Percentiles rank a stretch among this genome's conserved stretches.
Evolutionary conservation across 192 early-diverging fungal genomes (phyloP).

Genomic region (Gonapodya prolifera): DNA sequence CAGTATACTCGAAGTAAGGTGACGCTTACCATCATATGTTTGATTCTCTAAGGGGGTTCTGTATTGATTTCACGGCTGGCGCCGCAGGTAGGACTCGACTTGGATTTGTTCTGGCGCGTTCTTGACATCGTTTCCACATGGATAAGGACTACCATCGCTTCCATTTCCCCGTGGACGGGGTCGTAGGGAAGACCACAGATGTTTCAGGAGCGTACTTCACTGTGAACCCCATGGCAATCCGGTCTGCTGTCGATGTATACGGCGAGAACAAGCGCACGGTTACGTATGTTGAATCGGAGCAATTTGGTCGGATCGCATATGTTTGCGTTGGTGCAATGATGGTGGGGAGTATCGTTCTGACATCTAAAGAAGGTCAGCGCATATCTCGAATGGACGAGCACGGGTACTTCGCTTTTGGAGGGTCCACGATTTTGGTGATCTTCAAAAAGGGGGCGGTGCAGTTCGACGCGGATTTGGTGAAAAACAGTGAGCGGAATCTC

Average conservation of each 20-base stretch:
- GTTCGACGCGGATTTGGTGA: conserved; percentile 58
- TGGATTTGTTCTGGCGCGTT: not conserved
- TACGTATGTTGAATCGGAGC: conserved; percentile 41
- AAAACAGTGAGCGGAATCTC: conserved; percentile 44
- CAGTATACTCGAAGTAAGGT: no score
- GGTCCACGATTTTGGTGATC: conserved; percentile 57
- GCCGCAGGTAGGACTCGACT: conserved; percentile 36
- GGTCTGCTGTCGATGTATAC: conserved; percentile 57
- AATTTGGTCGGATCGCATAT: conserved; percentile 58
- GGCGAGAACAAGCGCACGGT: conserved; percentile 63
- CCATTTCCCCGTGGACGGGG: conserved; percentile 60
- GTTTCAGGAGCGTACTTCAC: conserved; percentile 65
- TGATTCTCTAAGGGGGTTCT: no score
- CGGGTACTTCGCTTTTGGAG: conserved; percentile 75
- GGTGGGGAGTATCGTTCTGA: conserved; percentile 64
- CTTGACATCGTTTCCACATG: not conserved
- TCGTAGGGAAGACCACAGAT: conserved; percentile 29
- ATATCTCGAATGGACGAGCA: conserved; percentile 59
- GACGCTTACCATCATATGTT: no score
- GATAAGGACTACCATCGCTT: conserved; percentile 59
- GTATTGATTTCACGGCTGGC: conserved; percentile 63
- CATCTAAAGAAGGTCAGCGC: conserved; percentile 21
- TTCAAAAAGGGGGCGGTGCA: conserved; percentile 45
- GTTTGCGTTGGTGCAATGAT: conserved; percentile 72
- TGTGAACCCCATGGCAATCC: conserved; percentile 73